phyloP scores from a whole-genome alignment of 1,284 basidiomycete species.

The Ceratobasidium sp. region DNA sequence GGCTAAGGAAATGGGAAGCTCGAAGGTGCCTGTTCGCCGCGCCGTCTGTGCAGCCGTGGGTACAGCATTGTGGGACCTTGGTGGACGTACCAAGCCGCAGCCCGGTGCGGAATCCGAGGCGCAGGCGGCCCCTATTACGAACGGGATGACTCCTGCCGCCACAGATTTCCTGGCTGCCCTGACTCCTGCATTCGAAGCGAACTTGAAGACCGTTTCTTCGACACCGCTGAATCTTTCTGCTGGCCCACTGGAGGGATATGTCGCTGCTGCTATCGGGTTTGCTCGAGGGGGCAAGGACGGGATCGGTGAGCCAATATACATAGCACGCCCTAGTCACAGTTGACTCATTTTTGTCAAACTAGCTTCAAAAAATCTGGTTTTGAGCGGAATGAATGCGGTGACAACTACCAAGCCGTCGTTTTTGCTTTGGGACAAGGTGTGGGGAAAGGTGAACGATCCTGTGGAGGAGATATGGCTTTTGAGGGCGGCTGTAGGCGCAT shows the following conservation, averaged over 20 bases:
- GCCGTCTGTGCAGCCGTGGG: slow-evolving; percentile 67
- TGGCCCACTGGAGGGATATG: slow-evolving; percentile 84
- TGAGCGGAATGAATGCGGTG: slow-evolving; percentile 52
- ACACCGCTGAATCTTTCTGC: slow-evolving; percentile 68
- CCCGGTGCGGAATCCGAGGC: slow-evolving; percentile 56
- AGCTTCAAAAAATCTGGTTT: slow-evolving; percentile 50
- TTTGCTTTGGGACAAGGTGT: slow-evolving; percentile 86
- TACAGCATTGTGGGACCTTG: slow-evolving; percentile 59
- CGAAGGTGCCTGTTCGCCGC: slow-evolving; percentile 64
- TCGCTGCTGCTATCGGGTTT: slow-evolving; percentile 67
- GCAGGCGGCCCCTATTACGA: slow-evolving; percentile 53
- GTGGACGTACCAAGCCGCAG: slow-evolving; percentile 8
- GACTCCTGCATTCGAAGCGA: slow-evolving; percentile 71
- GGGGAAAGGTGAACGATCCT: slow-evolving; percentile 71
- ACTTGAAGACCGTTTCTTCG: slow-evolving; percentile 70
- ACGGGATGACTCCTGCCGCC: slow-evolving; percentile 53
- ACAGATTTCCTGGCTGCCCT: slow-evolving; percentile 54
- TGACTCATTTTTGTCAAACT: slow-evolving; percentile 45
- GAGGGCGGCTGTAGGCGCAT: slow-evolving; percentile 67
- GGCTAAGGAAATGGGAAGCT: slow-evolving; percentile 51
- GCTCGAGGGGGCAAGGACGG: slow-evolving; percentile 27
- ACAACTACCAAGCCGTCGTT: slow-evolving; percentile 78
- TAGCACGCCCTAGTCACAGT: neutral
- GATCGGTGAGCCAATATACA: slow-evolving; percentile 22
- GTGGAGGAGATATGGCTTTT: slow-evolving; percentile 84